Evolutionary conservation across 441 rosid genomes (phyloP).

Genomic region (Pelargonium australe): DNA sequence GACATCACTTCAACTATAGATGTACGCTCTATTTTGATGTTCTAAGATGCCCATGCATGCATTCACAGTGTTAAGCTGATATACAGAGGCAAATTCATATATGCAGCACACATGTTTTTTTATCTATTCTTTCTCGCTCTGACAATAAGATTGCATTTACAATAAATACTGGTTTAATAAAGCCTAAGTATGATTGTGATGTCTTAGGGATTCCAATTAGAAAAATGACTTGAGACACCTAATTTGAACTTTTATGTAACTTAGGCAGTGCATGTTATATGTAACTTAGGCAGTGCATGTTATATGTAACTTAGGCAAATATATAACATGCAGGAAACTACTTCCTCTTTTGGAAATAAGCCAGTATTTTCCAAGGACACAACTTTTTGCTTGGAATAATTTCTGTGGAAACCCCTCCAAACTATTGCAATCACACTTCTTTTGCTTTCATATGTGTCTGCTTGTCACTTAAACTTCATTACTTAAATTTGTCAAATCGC

Average conservation of each 20-base stretch:
- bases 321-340: not conserved
- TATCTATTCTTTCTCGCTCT: not conserved
- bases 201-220: not conserved
- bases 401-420: not conserved
- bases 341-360: not conserved
- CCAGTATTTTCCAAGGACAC: not conserved
- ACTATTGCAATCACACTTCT: not conserved
- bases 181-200: not conserved
- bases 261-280: too few species aligned
- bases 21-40: slow-evolving; percentile 35
- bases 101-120: not conserved
- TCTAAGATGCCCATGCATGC: slow-evolving; percentile 6
- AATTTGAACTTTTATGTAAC: too few species aligned
- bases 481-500: not conserved
- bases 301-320: not conserved
- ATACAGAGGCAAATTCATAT: not conserved
- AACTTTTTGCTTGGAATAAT: not conserved
- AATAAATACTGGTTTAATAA: not conserved
- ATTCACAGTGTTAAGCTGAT: not conserved
- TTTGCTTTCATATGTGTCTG: not conserved
- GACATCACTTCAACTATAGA: slow-evolving; percentile 33
- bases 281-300: too few species aligned
- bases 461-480: not conserved
- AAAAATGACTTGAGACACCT: not conserved
- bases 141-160: not conserved